Evolutionary conservation across 2,329 filamentous ascomycete genomes (phyloP), one percentile per base, ranked within the genome.

Genomic region (Akanthomyces muscarius): DNA sequence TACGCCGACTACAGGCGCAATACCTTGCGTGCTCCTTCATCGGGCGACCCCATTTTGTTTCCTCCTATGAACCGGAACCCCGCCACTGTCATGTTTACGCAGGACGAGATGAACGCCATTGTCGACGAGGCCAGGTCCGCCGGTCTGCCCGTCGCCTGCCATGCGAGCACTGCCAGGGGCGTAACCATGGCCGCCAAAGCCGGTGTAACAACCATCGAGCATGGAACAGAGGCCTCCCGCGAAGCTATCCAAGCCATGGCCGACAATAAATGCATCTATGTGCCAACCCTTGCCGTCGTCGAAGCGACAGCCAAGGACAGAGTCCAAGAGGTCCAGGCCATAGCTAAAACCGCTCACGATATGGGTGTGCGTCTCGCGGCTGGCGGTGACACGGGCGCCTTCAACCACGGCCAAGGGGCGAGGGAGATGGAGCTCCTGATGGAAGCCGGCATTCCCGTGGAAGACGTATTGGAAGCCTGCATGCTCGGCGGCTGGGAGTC

Each of bases 401-500:
- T 82, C 63, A 71, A 80, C 3, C 83, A 86, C 61, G 83, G 83
- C 0, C 75, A 84, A 18, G 82, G 82, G 60, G 79, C 71, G 0
- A 69, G 82, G 4, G 83, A 86, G 69, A 67, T 85, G 63, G 83
- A 86, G 69, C 71, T 86, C n/a, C 75, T 86, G 74, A 68, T 80
- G 0, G 73, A 80, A 47, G 79, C 81, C 5, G 83, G 82, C 0
- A 71, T 86, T 1, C 78, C 80, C 0, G 64, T 84, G 0, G 76
- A 74, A 30, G 80, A 84, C 48, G 79, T 81, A 0, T 70, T 86
- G 36, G 77, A 79, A 62, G 78, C 81, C 5, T 78, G 76, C 16
- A 84, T 80, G 6, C 65, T 85, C 3, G 78, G 77, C 25, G 84
- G 83, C 0, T 86, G 83, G 82, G 78, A 84, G 63, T 77, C 81